Evolutionary conservation across 225 moss, liverwort and hornwort species (phyloP).

Genomic region (Neckera pumila): DNA sequence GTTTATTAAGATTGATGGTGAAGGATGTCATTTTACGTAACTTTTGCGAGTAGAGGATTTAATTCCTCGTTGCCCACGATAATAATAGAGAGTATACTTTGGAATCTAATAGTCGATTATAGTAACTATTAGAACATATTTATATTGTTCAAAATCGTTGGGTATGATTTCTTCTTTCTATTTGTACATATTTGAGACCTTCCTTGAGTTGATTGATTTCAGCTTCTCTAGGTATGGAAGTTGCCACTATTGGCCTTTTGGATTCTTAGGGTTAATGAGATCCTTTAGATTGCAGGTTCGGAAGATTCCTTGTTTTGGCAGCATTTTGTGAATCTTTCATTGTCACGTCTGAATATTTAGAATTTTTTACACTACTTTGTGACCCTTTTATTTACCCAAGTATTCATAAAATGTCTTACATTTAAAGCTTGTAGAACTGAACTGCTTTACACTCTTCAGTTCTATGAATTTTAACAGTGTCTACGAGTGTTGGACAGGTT

Average conservation of each 20-base stretch:
- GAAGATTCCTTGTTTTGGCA: neutral
- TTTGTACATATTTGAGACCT: neutral
- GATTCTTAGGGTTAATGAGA: neutral
- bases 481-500: constrained; percentile 27
- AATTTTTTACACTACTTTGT: neutral
- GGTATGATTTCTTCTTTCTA: neutral
- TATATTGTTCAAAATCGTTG: neutral
- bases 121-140: neutral
- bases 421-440: neutral
- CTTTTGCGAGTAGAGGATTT: neutral
- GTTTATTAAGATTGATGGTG: neutral
- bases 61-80: neutral
- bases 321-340: neutral
- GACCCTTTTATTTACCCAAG: neutral
- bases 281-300: neutral
- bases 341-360: neutral
- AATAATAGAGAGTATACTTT: neutral
- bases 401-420: neutral
- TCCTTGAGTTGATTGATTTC: neutral
- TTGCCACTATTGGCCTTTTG: neutral
- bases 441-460: neutral
- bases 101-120: neutral
- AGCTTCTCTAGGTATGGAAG: neutral
- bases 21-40: neutral
- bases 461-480: neutral